A percentile compares a stretch with the other conserved stretches of the same genome.
Evolutionary conservation across 1,284 basidiomycete species (phyloP).

Genomic region (Apiotrichum sp.): DNA sequence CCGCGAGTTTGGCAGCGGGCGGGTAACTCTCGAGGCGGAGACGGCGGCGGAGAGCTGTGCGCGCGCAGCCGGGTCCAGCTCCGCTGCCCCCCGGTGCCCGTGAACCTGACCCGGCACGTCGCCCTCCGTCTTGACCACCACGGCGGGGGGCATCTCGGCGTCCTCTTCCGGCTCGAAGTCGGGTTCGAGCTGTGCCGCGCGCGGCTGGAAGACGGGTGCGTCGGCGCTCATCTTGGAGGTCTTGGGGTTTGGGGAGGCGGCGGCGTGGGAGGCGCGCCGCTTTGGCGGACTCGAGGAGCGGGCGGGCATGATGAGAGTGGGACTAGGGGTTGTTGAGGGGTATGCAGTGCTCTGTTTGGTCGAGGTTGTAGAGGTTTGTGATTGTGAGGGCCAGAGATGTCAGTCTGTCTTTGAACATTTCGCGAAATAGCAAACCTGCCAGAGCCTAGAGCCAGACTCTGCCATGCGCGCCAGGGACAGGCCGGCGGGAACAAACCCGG

Average conservation of each 20-base stretch:
- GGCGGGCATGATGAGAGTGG: conserved; percentile 8
- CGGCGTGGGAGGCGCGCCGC: conserved; percentile 24
- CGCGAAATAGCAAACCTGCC: too few species aligned
- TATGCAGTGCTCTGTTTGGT: too few species aligned
- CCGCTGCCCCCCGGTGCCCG: conserved; percentile 4
- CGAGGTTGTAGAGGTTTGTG: too few species aligned
- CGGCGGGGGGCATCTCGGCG: conserved; percentile 8
- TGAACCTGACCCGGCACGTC: conserved; percentile 4
- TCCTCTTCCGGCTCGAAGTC: conserved; percentile 5
- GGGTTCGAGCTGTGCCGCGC: not conserved
- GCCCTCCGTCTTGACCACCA: conserved; percentile 5
- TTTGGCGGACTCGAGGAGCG: conserved; percentile 22
- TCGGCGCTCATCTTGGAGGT: conserved; percentile 39
- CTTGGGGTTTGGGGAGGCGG: conserved; percentile 22
- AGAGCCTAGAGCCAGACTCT: too few species aligned
- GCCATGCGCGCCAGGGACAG: too few species aligned
- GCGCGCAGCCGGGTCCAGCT: conserved; percentile 12
- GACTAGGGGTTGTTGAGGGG: too few species aligned
- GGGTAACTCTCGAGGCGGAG: conserved; percentile 30
- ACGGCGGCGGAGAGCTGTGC: conserved; percentile 23
- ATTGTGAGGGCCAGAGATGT: too few species aligned
- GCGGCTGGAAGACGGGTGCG: conserved; percentile 38
- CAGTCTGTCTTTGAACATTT: too few species aligned
- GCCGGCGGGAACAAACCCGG: too few species aligned
- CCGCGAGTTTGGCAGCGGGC: conserved; percentile 34